Base-by-base conservation (phyloP, 305 asterid species). In the Solanum hybrid region DNA sequence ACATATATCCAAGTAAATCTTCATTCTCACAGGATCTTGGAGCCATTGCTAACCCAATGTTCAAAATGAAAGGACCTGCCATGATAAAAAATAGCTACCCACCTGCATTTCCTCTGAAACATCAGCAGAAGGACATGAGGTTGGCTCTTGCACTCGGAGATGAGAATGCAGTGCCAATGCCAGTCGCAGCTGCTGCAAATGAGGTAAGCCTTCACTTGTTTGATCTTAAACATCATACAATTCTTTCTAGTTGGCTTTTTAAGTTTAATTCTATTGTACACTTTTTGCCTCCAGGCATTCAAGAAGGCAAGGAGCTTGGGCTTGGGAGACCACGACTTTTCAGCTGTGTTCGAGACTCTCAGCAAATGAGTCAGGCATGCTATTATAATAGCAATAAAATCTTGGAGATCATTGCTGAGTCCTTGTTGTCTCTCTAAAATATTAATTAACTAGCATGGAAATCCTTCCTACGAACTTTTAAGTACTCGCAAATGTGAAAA, bases 101-200 rank as follows among this genome's bases (percentile, higher is more conserved):
- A 64, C 98, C 99, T 24, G 99, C 99, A 13, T 97, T 97, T 92
- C 99, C 99, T 89, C 91, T 97, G 90, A 97, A 97, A 92, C 99
- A 97, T 90, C 99, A 97, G 92, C 99, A 97, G 93, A 97, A 97
- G 92, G 99, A 97, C 90, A 97, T 96, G 98, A 97, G 99, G 90
- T 87, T 97, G 93, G 99, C 99, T 89, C 95, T 97, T 57, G 96
- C 99, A 78, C 98, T 97, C 28, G 99, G 99, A 76, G 99, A 97
- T 86, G 98, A 96, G 94, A 94, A 92, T 90, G 93, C 96, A 1
- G 97, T 97, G 87, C 88, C 99, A 75, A 97, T 96, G 99, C 99
- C 99, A 24, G 95, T 97, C 5, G 99, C 99, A 18, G 99, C 99
- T 87, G 99, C 99, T 92, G 96, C 99, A 82, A 97, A 96, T 78